Percentiles rank a stretch among this genome's conserved stretches.
These are phyloP conservation scores for Sporothrix dimorphospora DNA, from an alignment of 2,329 filamentous ascomycete genomes.

Conservation along the genomic window DNA sequence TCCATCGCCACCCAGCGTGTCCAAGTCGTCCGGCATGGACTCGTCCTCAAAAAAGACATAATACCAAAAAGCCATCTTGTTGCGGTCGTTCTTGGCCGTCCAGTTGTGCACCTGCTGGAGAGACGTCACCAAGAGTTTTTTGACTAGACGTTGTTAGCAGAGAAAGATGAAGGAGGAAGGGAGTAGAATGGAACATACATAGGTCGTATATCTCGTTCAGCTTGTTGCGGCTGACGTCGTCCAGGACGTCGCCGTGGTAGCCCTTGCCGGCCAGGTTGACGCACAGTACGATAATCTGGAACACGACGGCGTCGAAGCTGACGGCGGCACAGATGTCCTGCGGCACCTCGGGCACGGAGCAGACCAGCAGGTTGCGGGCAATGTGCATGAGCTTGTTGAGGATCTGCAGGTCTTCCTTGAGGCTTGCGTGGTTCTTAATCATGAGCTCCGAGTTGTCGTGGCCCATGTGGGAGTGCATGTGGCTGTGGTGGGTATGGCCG, in stretches of 20 bases:
- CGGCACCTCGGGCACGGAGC: slow-evolving; percentile 65
- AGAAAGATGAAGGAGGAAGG: neutral
- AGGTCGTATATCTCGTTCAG: slow-evolving; percentile 66
- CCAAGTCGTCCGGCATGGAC: slow-evolving; percentile 52
- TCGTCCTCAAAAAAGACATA: slow-evolving; percentile 66
- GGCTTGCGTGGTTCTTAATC: slow-evolving; percentile 61
- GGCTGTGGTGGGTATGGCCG: slow-evolving; percentile 49
- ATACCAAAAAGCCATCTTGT: slow-evolving; percentile 72
- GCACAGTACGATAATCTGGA: slow-evolving; percentile 66
- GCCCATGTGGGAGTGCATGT: slow-evolving; percentile 17
- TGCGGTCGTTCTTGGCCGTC: slow-evolving; percentile 69
- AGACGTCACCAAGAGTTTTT: slow-evolving; percentile 67
- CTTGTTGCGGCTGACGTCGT: slow-evolving; percentile 60
- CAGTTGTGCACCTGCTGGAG: slow-evolving; percentile 70
- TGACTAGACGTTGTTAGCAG: slow-evolving; percentile 49
- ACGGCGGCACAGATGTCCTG: slow-evolving; percentile 68
- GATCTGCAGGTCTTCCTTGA: slow-evolving; percentile 65
- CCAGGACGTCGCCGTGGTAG: slow-evolving; percentile 65
- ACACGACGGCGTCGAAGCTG: slow-evolving; percentile 67
- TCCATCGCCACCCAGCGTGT: slow-evolving; percentile 54
- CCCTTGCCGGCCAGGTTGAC: slow-evolving; percentile 70
- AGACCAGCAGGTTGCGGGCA: slow-evolving; percentile 65
- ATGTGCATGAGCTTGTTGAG: slow-evolving; percentile 71
- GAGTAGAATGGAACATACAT: slow-evolving; percentile 48
- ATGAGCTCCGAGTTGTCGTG: slow-evolving; percentile 66